These are phyloP conservation scores for Tillandsia leiboldiana DNA, from an alignment of 176 grass and related monocot genomes.

Conservation along the genomic window DNA sequence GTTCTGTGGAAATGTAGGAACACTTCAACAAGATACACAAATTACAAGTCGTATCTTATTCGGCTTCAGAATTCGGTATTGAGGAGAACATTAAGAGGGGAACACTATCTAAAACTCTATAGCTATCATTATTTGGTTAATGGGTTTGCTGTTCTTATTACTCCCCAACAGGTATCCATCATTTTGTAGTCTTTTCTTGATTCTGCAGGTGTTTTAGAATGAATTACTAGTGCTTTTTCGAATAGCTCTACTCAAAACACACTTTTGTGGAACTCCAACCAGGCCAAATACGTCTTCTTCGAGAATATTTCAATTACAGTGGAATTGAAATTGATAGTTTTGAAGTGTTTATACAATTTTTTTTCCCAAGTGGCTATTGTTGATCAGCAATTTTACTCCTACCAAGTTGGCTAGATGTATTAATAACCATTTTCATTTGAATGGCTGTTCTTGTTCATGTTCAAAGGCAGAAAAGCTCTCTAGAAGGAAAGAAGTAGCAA, in stretches of 20 bases:
- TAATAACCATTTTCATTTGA: slow-evolving; percentile 8
- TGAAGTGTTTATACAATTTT: background rate
- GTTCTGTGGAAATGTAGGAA: slow-evolving; percentile 48
- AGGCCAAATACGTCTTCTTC: no score
- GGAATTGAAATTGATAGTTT: background rate
- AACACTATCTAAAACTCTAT: slow-evolving; percentile 77
- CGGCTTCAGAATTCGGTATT: slow-evolving; percentile 79
- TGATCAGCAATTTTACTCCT: background rate
- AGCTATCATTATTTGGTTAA: slow-evolving; percentile 95
- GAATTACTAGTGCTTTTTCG: no score
- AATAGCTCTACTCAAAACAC: no score
- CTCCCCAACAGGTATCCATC: slow-evolving; percentile 61
- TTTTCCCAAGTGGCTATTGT: background rate
- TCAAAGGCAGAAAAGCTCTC: slow-evolving; percentile 76
- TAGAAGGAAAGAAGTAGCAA: slow-evolving; percentile 69
- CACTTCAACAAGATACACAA: slow-evolving; percentile 40
- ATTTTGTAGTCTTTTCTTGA: background rate
- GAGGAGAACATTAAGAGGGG: slow-evolving; percentile 70
- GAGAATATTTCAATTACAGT: no score
- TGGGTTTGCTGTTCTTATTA: slow-evolving; percentile 88
- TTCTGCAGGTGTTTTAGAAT: background rate
- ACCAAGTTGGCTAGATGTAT: slow-evolving; percentile 9
- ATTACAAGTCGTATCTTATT: slow-evolving; percentile 63
- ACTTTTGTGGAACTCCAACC: no score
- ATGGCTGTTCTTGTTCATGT: slow-evolving; percentile 32